Percentiles rank a stretch among this genome's conserved stretches.
Evolutionary conservation across 495 filamentous ascomycete species (phyloP).

Genomic region (Aspergillus nanangensis): DNA sequence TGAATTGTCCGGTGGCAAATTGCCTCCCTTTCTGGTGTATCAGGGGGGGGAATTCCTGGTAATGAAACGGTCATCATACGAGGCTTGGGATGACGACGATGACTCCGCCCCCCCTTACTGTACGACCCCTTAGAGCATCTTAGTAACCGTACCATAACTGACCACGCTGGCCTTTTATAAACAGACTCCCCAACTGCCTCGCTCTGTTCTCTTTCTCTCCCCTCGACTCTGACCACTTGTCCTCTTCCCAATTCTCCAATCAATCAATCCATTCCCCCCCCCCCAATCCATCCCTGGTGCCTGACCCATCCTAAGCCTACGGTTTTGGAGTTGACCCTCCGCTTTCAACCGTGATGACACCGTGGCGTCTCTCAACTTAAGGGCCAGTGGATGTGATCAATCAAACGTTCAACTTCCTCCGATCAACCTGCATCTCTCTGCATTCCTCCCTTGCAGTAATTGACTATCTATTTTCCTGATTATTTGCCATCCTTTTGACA

Average conservation of each 20-base stretch:
- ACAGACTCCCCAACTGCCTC: constrained; percentile 28
- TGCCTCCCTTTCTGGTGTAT: background rate
- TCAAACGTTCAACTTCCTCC: background rate
- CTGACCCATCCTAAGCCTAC: background rate
- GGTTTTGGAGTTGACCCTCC: constrained; percentile 14
- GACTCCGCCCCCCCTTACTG: constrained; percentile 22
- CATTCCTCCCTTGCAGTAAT: constrained; percentile 3
- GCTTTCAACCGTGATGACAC: constrained; percentile 35
- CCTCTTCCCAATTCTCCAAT: constrained; percentile 21
- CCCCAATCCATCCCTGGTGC: background rate
- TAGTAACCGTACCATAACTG: constrained; percentile 14
- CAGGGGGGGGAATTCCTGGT: background rate
- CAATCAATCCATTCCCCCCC: background rate
- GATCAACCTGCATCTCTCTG: background rate
- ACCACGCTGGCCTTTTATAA: constrained; percentile 45
- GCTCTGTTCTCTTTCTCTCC: background rate
- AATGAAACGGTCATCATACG: too few relatives aligned
- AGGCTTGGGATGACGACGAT: constrained; percentile 11
- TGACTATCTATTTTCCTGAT: constrained; percentile 1
- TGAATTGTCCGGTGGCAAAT: background rate
- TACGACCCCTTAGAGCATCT: too few relatives aligned
- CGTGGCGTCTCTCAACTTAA: constrained; percentile 24
- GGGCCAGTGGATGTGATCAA: constrained; percentile 1
- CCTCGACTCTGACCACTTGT: constrained; percentile 26
- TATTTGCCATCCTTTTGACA: constrained; percentile 1